Evolutionary conservation across 139 green algal species (phyloP).

Genomic region (Chlorella sp.): DNA sequence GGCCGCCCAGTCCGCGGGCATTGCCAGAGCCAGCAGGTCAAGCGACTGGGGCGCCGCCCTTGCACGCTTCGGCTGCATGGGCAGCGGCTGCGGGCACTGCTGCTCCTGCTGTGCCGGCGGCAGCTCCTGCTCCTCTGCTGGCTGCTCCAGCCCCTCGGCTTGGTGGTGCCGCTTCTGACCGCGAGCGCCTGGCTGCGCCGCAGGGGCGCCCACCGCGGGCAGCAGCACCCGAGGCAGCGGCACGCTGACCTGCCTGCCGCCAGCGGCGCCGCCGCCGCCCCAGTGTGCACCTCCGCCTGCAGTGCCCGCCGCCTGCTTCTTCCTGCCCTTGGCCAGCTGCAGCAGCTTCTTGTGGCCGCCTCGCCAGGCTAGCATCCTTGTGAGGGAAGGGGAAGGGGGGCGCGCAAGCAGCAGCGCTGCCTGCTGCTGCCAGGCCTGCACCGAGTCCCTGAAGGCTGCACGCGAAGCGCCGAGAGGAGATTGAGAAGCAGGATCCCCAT

Average conservation of each 20-base stretch:
- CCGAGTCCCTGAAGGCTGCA: not conserved
- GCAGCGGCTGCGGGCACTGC: not conserved
- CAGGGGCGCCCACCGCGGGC: not conserved
- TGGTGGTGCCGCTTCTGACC: not conserved
- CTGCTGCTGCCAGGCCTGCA: not conserved
- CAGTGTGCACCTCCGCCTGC: not conserved
- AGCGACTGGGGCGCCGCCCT: not conserved
- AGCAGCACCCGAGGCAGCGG: no score
- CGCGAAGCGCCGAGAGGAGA: no score
- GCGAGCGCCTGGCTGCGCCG: not conserved
- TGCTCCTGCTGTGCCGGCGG: not conserved
- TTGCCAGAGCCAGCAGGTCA: not conserved
- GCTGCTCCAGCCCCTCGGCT: not conserved
- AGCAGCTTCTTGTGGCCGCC: conserved; percentile 1
- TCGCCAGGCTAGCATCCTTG: not conserved
- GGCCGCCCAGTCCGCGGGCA: not conserved
- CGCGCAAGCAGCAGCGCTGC: not conserved
- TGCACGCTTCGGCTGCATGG: not conserved
- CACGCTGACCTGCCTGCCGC: not conserved
- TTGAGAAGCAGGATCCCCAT: no score
- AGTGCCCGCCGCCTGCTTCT: not conserved
- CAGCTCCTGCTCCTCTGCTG: not conserved
- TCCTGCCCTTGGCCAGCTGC: not conserved
- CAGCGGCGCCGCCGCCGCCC: not conserved
- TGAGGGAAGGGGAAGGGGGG: not conserved